Evolutionary conservation across 2,329 filamentous ascomycete genomes (phyloP), one percentile per base, ranked within the genome.

Genomic region (Hymenoscyphus fructigenus): DNA sequence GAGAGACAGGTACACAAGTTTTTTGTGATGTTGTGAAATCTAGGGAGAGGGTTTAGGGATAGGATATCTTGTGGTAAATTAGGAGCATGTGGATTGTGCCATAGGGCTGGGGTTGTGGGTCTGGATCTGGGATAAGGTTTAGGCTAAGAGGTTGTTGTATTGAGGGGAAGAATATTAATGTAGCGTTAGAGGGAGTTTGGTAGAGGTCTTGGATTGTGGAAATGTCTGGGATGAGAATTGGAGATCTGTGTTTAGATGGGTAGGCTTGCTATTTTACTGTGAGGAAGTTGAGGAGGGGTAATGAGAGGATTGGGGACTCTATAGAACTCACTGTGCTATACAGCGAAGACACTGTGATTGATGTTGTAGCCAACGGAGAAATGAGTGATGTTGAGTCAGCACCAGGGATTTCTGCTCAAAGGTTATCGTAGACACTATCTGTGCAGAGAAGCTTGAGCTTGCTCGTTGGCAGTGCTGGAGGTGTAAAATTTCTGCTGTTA

Each of bases 401-500:
- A 36, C 32, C 9, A 36, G 32, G 32, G 10, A 36, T 36, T 36
- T 36, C 32, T 12, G 32, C 32, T 36, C 32, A 7, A 36, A 36
- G 32, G 32, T 36, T 36, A 36, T 36, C 7, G 7, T 36, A 36
- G 32, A 9, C 3, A 36, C 32, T 36, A 36, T 36, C 32, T 12
- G 7, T 7, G 32, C 9, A 36, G 32, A 36, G 32, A 36, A 36
- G 32, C 9, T 36, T 59, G 83, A 78, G 5, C 91, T 92, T 77
- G 96, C 96, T 29, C 1, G 29, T 38, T 3, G 28, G 29, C 15
- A 20, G 26, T 15, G 6, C 56, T 58, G 10, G 1, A 5, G 50
- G 23, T 5, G 17, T 23, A 29, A 28, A 56, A 1, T 5, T 26
- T 26, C n/a, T 5, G 6, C 28, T 14, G 5, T 28, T 12, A 26